phyloP scores from a whole-genome alignment of 805 yeast species.

The Pichia sporocuriosa region DNA sequence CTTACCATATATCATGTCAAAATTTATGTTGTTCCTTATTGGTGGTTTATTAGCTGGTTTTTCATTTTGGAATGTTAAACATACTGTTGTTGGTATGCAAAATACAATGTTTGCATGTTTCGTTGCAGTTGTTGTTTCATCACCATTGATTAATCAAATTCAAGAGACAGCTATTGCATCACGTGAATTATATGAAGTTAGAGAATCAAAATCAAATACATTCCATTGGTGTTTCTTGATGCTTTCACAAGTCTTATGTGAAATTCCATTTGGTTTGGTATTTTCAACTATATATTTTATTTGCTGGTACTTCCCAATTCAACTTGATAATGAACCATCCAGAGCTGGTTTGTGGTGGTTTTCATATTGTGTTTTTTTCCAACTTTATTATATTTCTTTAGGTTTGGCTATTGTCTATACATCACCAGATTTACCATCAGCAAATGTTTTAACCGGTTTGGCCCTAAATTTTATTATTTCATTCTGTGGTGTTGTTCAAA shows the following conservation, averaged over 20 bases:
- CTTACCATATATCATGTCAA: conserved; percentile 42
- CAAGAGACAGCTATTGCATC: conserved; percentile 51
- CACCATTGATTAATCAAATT: conserved; percentile 58
- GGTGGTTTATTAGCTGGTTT: conserved; percentile 45
- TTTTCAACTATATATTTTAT: conserved; percentile 43
- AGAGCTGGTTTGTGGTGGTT: conserved; percentile 45
- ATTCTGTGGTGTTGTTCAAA: conserved; percentile 67
- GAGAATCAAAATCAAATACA: conserved; percentile 66
- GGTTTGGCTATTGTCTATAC: conserved; percentile 50
- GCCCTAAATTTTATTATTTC: conserved; percentile 51
- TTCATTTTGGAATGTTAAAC: conserved; percentile 54
- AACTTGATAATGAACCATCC: conserved; percentile 29
- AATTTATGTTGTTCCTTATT: conserved; percentile 34
- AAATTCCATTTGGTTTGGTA: conserved; percentile 51
- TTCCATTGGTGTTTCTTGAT: conserved; percentile 64
- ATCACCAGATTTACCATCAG: conserved; percentile 63
- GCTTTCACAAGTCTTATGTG: conserved; percentile 47
- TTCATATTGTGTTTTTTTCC: conserved; percentile 32
- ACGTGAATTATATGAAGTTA: conserved; percentile 59
- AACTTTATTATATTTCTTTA: conserved; percentile 41
- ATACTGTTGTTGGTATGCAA: conserved; percentile 50
- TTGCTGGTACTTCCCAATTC: conserved; percentile 33
- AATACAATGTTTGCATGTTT: conserved; percentile 48
- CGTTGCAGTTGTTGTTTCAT: conserved; percentile 48
- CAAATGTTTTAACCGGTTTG: conserved; percentile 52